Conservation (phyloP, 306 rosid species). For the Vachellia collinsii region DNA sequence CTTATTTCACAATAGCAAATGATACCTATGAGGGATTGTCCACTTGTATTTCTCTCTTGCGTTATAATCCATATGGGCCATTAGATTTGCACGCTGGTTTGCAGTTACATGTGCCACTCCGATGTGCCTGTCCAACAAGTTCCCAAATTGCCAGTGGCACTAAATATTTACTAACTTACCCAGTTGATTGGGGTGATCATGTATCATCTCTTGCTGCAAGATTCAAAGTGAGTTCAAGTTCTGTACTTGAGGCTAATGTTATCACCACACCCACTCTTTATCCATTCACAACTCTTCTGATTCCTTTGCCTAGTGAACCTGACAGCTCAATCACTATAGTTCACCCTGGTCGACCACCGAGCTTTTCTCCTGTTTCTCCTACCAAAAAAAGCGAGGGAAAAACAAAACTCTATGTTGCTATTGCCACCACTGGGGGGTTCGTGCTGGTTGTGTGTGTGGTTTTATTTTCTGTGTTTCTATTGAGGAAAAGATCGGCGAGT, state of each 20-base stretch:
- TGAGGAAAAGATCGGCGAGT: slow-evolving; percentile 38
- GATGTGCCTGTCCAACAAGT: slow-evolving; percentile 72
- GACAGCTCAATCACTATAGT: slow-evolving; percentile 41
- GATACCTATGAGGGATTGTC: slow-evolving; percentile 57
- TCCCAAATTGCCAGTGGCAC: slow-evolving; percentile 50
- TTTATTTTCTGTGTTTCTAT: slow-evolving; percentile 21
- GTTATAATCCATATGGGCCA: slow-evolving; percentile 44
- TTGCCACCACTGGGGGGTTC: slow-evolving; percentile 38
- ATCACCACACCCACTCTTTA: slow-evolving; percentile 37
- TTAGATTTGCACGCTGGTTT: slow-evolving; percentile 38
- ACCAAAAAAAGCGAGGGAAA: slow-evolving; percentile 14
- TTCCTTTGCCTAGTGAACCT: slow-evolving; percentile 61
- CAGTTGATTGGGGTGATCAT: slow-evolving; percentile 48
- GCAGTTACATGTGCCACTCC: slow-evolving; percentile 61
- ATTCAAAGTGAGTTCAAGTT: slow-evolving; percentile 46
- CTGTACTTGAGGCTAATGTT: slow-evolving; percentile 55
- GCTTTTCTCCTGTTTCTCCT: slow-evolving; percentile 8
- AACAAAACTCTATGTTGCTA: slow-evolving; percentile 22
- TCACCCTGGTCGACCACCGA: slow-evolving; percentile 17
- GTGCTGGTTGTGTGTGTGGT: slow-evolving; percentile 28
- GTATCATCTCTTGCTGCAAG: slow-evolving; percentile 41
- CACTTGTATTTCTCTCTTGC: slow-evolving; percentile 61
- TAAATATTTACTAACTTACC: slow-evolving; percentile 54
- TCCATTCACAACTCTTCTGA: slow-evolving; percentile 60
- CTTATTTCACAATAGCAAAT: slow-evolving; percentile 46